A percentile compares a stretch with the other conserved stretches of the same genome.
Conservation (phyloP, 2,329 filamentous ascomycete species). For the Fusarium sp. region DNA sequence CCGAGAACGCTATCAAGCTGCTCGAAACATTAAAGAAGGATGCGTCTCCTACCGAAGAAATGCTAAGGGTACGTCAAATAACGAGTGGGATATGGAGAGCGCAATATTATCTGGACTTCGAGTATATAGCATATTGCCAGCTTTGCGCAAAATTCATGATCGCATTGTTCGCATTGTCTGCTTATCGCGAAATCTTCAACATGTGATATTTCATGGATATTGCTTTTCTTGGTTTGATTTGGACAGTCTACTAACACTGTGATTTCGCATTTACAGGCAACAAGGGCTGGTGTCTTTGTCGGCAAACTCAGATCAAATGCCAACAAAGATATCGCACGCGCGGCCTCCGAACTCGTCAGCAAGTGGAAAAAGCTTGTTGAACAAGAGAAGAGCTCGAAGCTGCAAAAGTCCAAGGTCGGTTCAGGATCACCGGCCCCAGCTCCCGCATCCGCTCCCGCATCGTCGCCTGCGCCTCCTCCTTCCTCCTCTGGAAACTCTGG, state of each 20-base stretch:
- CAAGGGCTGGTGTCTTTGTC: slow-evolving; percentile 90
- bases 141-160: slow-evolving; percentile 39
- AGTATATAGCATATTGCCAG: slow-evolving; percentile 17
- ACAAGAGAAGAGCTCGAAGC: slow-evolving; percentile 64
- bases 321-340: slow-evolving; percentile 82
- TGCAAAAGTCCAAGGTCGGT: slow-evolving; percentile 55
- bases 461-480: slow-evolving; percentile 62
- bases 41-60: slow-evolving; percentile 86
- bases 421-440: slow-evolving; percentile 54
- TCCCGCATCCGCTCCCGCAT: slow-evolving; percentile 65
- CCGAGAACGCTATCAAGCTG: slow-evolving; percentile 76
- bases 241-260: slow-evolving; percentile 21
- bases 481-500: slow-evolving; percentile 52
- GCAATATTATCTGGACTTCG: background rate
- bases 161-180: slow-evolving; percentile 13
- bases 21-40: slow-evolving; percentile 83
- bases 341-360: slow-evolving; percentile 83
- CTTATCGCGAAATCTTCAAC: background rate
- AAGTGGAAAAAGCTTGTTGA: slow-evolving; percentile 89
- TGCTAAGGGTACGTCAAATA: slow-evolving; percentile 74
- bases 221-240: background rate
- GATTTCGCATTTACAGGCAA: slow-evolving; percentile 63
- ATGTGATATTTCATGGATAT: background rate
- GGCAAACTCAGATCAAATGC: slow-evolving; percentile 82
- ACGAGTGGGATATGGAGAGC: background rate